Evolutionary conservation across 2,329 filamentous ascomycete species (phyloP), one percentile per base, ranked within the genome.

Genomic region (Chaetothyriales sp.): DNA sequence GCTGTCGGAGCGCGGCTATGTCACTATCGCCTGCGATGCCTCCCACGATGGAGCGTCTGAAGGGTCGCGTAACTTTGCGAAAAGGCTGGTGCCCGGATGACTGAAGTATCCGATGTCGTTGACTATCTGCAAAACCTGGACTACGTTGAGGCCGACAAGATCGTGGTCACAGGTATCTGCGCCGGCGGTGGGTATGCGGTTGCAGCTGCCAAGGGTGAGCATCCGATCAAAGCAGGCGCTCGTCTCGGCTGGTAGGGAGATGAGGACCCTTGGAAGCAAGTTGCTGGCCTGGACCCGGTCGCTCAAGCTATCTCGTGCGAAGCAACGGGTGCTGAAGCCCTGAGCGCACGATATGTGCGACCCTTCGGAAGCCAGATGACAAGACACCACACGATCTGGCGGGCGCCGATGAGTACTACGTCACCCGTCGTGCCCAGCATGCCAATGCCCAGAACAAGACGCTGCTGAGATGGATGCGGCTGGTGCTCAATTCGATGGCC

Each of bases 131-230:
- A 58, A 43, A 52, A 51, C 0, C 57, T 56, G 22, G 44, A 53
- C n/a, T 56, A 58, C 18, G 58, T 65, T 13, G 53, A 65, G 20
- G 56, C 56, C 37, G 56, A 61, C 43, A 61, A 61, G 1, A 64
- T 65, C 44, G 62, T 61, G 1, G 62, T 44, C 1, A 51, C 64
- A 5, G 63, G 62, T 3, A 60, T 65, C 50, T 65, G 62, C 51
- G 63, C 53, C 46, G 61, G 60, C 28, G 63, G 62, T 20, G 52
- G 52, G 43, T 71, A 70, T 48, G 63, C 58, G 2, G 54, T 61
- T 8, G 63, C 58, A 46, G 65, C 68, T 2, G 64, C 68, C 6
- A 62, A 66, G 49, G 22, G 22, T 6, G 22, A 25, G 3, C 22
- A 25, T 25, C 6, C 3, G 22, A 25, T 25, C 22, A 25, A 25